These are phyloP conservation scores for Sclerotinia subarctica DNA, from an alignment of 2,329 filamentous ascomycete species.

Conservation along the genomic window DNA sequence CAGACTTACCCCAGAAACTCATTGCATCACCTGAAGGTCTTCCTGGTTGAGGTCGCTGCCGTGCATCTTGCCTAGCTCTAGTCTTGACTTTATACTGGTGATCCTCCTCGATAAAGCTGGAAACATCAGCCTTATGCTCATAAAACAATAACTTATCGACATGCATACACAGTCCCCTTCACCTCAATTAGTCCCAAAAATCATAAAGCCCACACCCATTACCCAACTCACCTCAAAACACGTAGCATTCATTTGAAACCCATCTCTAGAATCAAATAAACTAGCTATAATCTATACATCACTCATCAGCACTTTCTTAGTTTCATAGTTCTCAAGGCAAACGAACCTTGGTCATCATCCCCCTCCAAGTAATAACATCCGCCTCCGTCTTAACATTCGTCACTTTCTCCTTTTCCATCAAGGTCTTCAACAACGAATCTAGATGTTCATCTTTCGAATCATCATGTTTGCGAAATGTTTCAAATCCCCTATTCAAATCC, in stretches of 20 bases:
- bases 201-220: background rate
- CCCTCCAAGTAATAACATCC: conserved; percentile 87
- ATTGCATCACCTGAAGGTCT: conserved; percentile 71
- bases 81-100: conserved; percentile 67
- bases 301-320: background rate
- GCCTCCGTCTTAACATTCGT: conserved; percentile 60
- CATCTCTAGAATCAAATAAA: conserved; percentile 78
- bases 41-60: conserved; percentile 46
- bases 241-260: conserved; percentile 97
- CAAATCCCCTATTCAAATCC: conserved; percentile 77
- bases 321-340: background rate
- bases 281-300: conserved; percentile 71
- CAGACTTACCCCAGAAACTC: conserved; percentile 79
- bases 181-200: conserved; percentile 26
- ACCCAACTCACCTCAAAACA: conserved; percentile 67
- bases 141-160: background rate
- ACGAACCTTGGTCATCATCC: conserved; percentile 94
- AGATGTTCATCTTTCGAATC: conserved; percentile 83
- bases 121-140: conserved; percentile 26
- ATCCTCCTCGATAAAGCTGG: conserved; percentile 90
- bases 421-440: conserved; percentile 75
- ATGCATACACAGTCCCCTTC: conserved; percentile 53
- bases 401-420: conserved; percentile 64
- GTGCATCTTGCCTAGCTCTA: conserved; percentile 54
- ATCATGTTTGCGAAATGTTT: conserved; percentile 79